A percentile compares a stretch with the other conserved stretches of the same genome.
phyloP scores from a whole-genome alignment of 2,329 filamentous ascomycete species.

The Arthrinium phaeospermum region DNA sequence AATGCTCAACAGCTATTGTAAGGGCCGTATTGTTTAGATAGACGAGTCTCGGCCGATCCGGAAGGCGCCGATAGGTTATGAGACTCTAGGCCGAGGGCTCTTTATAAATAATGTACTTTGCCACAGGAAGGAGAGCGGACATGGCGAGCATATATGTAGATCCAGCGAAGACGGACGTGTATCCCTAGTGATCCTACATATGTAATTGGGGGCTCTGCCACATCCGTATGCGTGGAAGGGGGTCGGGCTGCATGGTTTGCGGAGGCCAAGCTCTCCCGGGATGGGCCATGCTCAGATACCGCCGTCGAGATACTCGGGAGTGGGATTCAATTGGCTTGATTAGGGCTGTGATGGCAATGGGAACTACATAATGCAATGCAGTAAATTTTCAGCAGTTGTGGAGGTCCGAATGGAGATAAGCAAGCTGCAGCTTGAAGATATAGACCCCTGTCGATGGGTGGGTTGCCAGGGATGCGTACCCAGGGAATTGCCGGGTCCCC shows the following conservation, averaged over 20 bases:
- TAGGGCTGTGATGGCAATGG: neutral
- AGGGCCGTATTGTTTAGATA: neutral
- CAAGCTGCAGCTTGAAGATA: conserved; percentile 10
- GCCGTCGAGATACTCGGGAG: neutral
- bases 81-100: neutral
- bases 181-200: neutral
- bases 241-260: neutral
- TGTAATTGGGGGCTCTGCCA: neutral
- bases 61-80: neutral
- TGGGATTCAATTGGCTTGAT: conserved; percentile 6
- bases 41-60: neutral
- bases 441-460: neutral
- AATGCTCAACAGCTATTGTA: neutral
- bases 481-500: neutral
- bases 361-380: conserved; percentile 3
- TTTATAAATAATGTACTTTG: neutral
- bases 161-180: neutral
- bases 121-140: neutral
- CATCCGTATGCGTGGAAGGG: neutral
- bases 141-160: neutral
- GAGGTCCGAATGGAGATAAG: conserved; percentile 5
- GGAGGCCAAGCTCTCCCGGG: conserved; percentile 6
- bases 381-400: neutral
- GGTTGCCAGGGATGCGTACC: neutral
- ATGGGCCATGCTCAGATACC: conserved; percentile 1